A percentile compares a stretch with the other conserved stretches of the same genome.
Conservation (phyloP, 1,284 basidiomycete species). For the Ustilago vetiveriae region DNA sequence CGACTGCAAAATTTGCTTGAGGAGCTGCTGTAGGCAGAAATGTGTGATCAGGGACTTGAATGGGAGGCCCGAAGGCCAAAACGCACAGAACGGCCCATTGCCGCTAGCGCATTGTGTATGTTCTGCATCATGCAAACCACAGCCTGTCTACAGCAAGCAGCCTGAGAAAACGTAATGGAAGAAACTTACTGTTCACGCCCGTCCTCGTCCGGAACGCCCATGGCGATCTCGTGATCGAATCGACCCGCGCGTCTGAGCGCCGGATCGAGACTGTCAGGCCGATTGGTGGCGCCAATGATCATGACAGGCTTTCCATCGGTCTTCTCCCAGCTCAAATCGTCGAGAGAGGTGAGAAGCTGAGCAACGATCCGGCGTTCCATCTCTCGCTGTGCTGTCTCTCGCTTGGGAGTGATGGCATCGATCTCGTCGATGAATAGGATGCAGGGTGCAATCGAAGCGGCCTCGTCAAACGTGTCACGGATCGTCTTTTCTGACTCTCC, state of each 20-base stretch:
- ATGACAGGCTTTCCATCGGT: conserved; percentile 75
- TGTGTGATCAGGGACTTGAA: conserved; percentile 53
- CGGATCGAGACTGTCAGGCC: conserved; percentile 92
- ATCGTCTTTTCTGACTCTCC: conserved; percentile 96
- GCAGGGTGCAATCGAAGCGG: conserved; percentile 60
- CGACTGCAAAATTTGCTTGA: not conserved
- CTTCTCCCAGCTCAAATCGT: conserved; percentile 89
- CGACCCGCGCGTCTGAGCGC: conserved; percentile 90
- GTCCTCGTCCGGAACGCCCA: conserved; percentile 91
- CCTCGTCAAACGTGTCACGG: conserved; percentile 86
- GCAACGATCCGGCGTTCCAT: conserved; percentile 98
- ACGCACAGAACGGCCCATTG: conserved; percentile 48
- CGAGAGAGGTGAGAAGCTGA: conserved; percentile 96
- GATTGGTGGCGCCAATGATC: conserved; percentile 94
- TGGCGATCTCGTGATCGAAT: conserved; percentile 96
- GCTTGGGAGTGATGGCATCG: conserved; percentile 95
- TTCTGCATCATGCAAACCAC: conserved; percentile 42
- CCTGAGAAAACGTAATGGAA: not conserved
- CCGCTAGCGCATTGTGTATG: conserved; percentile 48
- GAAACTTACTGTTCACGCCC: conserved; percentile 77
- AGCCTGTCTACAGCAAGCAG: conserved; percentile 3
- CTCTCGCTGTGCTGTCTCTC: conserved; percentile 88
- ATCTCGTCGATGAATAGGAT: conserved; percentile 79
- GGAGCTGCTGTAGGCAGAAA: conserved; percentile 3
- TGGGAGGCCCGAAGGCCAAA: conserved; percentile 53